Evolutionary conservation across 208 protist genomes (phyloP), one percentile per base, ranked within the genome.

Genomic region (Leishmania aethiopica): DNA sequence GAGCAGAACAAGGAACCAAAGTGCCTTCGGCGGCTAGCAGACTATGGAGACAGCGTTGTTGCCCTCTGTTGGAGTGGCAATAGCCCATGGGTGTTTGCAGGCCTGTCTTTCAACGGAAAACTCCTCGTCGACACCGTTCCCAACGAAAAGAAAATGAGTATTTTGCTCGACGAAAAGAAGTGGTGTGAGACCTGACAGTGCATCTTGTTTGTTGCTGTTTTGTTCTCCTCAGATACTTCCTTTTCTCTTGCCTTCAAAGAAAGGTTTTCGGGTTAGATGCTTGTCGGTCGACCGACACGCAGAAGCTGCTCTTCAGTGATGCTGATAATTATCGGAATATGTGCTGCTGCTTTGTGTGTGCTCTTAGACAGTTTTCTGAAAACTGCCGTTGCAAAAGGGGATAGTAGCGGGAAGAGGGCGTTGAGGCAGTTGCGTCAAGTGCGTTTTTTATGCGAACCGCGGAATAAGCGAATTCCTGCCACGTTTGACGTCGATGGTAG

Each of bases 31-130:
- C 86, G 79, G 19, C 55, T 97, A 0, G 78, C 83, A 6, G 92
- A 96, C 55, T 96, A 95, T 81, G 89, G 91, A 32, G 95, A 98
- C 72, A 93, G 84, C 62, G 94, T 98, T 1, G 84, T 90, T 28
- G 84, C 90, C 47, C 78, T 89, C 17, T 95, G 90, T 81, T 98
- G 96, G 95, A 97, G 94, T 57, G 89, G 85, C 72, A 83, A 66
- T 40, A 90, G 88, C 25, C 94, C 94, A 5, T 98, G 96, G 95
- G 90, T 97, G 0, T 98, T 93, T 88, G 93, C 91, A 15, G 91
- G 91, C n/a, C 75, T 98, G 17, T 97, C 94, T 5, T 96, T 89
- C 81, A 96, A 96, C 74, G 94, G 94, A 51, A 94, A 94, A 66
- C 84, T 98, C 3, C 57, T 98, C 4, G 89, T 98, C 0, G 91